Evolutionary conservation across 1,284 basidiomycete genomes (phyloP), one percentile per base, ranked within the genome.

Genomic region (Rhodotorula sp.): DNA sequence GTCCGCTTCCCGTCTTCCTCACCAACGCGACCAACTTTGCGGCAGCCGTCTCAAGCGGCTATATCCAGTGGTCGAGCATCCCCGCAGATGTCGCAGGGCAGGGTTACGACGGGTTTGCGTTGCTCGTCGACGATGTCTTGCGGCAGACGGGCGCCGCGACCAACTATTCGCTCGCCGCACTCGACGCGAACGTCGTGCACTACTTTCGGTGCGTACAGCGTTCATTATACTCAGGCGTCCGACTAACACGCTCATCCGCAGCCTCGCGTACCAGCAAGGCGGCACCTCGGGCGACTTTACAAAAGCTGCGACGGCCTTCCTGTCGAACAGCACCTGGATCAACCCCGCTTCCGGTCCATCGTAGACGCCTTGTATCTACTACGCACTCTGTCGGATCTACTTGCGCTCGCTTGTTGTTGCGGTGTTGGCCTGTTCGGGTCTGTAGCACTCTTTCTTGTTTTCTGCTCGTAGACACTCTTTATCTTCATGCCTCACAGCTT

Each of bases 41-140:
- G 22, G 82, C 86, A 34, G 81, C 86, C 10, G 79, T 88, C 20
- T 75, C 77, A 4, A 85, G 88, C 71, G 87, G 88, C 74, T 84
- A 83, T 0, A 83, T 91, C 2, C 80, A 80, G 4, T 94, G 91
- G 91, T 82, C 90, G n/a, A 79, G 81, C 0, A 79, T 84, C 0
- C 79, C 82, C 17, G 74, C 79, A 34, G 69, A 75, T 9, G 54
- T 48, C 29, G 17, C 2, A 5, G 7, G 27, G 10, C 52, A 66
- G 17, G 48, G 32, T 2, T 80, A 82, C 67, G 83, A 82, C n/a
- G 88, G 88, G 1, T 92, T 91, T 76, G 82, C 86, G 1, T 83
- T 94, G 48, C 83, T 94, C 15, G 85, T 94, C 13, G 90, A 94
- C 78, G 92, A 94, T 75, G 91, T 94, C 0, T 85, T 92, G 77